These are phyloP conservation scores for Aspergillus floridensis DNA, from an alignment of 2,329 filamentous ascomycete genomes.

Conservation along the genomic window DNA sequence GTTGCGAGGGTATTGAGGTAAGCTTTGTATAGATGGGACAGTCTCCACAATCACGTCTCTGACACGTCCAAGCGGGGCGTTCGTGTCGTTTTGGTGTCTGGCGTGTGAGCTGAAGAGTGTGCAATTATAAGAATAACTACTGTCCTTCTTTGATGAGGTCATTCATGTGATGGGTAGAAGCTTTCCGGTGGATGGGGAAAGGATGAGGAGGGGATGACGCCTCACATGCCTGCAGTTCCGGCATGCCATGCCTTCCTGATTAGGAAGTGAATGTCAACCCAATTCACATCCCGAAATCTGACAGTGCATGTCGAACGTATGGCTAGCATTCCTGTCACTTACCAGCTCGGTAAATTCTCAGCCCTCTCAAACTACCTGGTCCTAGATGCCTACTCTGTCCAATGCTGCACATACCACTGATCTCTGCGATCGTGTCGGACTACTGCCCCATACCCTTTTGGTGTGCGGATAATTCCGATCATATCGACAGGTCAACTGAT, in stretches of 20 bases:
- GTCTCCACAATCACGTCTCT: neutral
- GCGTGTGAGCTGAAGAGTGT: neutral
- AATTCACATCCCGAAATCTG: too few relatives aligned
- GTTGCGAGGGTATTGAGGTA: neutral
- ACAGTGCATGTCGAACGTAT: too few relatives aligned
- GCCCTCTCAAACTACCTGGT: too few relatives aligned
- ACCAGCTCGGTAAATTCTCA: too few relatives aligned
- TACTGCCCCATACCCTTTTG: too few relatives aligned
- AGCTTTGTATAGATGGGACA: neutral
- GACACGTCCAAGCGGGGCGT: neutral
- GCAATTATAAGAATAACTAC: neutral
- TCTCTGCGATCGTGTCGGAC: too few relatives aligned
- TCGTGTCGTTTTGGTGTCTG: neutral
- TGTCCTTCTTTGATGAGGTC: neutral
- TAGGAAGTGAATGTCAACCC: neutral
- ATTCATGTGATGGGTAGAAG: neutral
- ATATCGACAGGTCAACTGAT: too few relatives aligned
- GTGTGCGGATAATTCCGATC: too few relatives aligned
- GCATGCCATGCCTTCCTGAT: neutral
- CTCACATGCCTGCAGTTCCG: neutral
- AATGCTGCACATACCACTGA: too few relatives aligned
- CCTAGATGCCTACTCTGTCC: too few relatives aligned
- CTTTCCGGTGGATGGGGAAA: neutral
- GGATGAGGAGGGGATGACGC: neutral
- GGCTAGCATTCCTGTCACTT: too few relatives aligned